phyloP scores from a whole-genome alignment of 768 basidiomycete species.

The Suillus weaverae region DNA sequence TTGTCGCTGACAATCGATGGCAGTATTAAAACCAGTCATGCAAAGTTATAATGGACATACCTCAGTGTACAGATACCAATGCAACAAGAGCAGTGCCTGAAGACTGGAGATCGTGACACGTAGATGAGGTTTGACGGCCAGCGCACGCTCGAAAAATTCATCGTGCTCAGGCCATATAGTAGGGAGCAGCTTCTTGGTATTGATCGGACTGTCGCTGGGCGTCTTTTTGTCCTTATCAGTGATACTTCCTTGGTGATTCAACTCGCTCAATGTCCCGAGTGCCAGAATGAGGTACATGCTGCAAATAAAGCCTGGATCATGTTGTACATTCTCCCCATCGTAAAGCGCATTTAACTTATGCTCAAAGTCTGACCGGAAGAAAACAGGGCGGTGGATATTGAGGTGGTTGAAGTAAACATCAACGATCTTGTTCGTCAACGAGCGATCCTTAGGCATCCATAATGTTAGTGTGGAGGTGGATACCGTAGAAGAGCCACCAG shows the following conservation, averaged over 20 bases:
- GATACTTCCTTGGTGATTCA: constrained; percentile 67
- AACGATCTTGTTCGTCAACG: constrained; percentile 59
- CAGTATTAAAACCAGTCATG: constrained; percentile 8
- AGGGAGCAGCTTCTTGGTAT: constrained; percentile 60
- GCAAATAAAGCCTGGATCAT: constrained; percentile 80
- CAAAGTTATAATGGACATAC: constrained; percentile 38
- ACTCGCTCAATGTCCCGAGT: constrained; percentile 78
- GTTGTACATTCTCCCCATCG: constrained; percentile 47
- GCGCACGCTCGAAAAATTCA: constrained; percentile 80
- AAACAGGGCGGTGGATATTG: constrained; percentile 80
- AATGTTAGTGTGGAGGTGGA: constrained; percentile 38
- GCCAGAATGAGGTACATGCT: constrained; percentile 77
- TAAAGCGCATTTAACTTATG: constrained; percentile 66
- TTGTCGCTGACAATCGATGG: constrained; percentile 58
- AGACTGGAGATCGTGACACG: constrained; percentile 80
- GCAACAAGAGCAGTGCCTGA: constrained; percentile 80
- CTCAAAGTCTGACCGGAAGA: constrained; percentile 67
- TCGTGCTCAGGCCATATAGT: constrained; percentile 75
- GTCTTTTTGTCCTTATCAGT: constrained; percentile 46
- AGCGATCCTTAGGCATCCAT: constrained; percentile 78
- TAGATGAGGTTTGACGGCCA: constrained; percentile 78
- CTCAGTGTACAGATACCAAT: constrained; percentile 91
- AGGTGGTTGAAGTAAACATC: constrained; percentile 76
- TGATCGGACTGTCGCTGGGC: constrained; percentile 32
- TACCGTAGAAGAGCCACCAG: constrained; percentile 17